Evolutionary conservation across 2,329 filamentous ascomycete genomes (phyloP), one percentile per base, ranked within the genome.

Genomic region (Sarocladium kiliense): DNA sequence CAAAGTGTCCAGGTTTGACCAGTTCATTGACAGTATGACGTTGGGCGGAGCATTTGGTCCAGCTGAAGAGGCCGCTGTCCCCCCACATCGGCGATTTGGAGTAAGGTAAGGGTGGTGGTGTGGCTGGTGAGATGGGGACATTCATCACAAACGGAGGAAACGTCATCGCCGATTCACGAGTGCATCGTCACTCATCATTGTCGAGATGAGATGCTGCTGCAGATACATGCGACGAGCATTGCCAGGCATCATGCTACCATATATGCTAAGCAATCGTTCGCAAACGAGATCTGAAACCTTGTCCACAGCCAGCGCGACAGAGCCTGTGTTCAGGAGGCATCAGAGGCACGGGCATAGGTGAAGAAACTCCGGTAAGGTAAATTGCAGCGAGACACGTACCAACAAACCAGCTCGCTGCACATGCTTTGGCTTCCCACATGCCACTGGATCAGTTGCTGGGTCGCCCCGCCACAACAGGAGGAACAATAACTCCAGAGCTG

Each of bases 71-170:
- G 12, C 3, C 11, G 18, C 10, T 18, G 10, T 26, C 45, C 18
- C 44, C 54, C 54, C 54, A 37, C 54, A 55, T 55, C 54, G 54
- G 42, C 54, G 54, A 55, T 55, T 39, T 51, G 41, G 47, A 16
- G 47, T 27, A 34, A 27, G 16, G 30, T 5, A 30, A 25, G n/a
- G n/a, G n/a, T n/a, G n/a, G n/a, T n/a, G 30, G 30, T 32, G 47
- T 51, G 47, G 47, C 47, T 51, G 23, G 30, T 32, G 44, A 49
- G 26, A 25, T 5, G n/a, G 25, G 12, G 14, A 49, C 23, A 32
- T 7, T 32, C 11, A 16, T 14, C 36, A 16, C 36, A 9, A 19
- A 21, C 39, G 11, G 27, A 30, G 26, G 16, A 51, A 51, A 51
- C 47, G 47, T 51, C 47, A 51, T 51, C 47, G 27, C 30, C 26